Base-by-base conservation (phyloP, 352 stramenopile genomes). In the Globisporangium spinosum region DNA sequence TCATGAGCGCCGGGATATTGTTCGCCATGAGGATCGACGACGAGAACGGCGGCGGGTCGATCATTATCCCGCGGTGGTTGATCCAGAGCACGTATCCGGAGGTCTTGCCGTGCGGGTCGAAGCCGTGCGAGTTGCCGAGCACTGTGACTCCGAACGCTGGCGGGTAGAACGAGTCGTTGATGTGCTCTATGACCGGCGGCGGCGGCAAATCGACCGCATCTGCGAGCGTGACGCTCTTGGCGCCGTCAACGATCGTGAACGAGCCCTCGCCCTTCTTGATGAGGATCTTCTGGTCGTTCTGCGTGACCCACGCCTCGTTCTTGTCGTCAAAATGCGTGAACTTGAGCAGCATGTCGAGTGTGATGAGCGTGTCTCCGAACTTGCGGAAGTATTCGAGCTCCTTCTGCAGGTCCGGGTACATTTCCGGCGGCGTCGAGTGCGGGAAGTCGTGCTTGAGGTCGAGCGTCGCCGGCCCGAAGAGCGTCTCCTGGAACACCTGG, bases 21-120 rank as follows among this genome's bases (percentile, higher is more conserved):
- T 93, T 95, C 25, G 86, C 85, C 34, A 89, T 77, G 40, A 96
- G 68, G 49, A 97, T 91, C 17, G 85, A 90, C 23, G 85, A 94
- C 43, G 90, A 95, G 62, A 97, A 95, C 5, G 96, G 95, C 23
- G 96, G 96, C 22, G 96, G 96, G 71, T 99, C 96, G 69, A 99
- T 98, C 96, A 99, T 99, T 58, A 98, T 95, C 32, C 96, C 96
- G 55, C 95, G 76, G 43, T 97, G 91, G 71, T 98, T 98, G 61
- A 99, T 98, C 96, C 96, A 99, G 5, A 99, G 78, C 43, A 99
- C 96, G 75, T 98, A 99, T 17, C 96, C 96, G 13, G 91, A 98
- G 12, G 95, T 98, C 62, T 87, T 90, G 58, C 96, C 96, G 63
- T 89, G 95, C 53, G 94, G 93, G 34, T 99, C 96, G 69, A 99